phyloP scores from a whole-genome alignment of 768 basidiomycete genomes.

The Mycena venus region DNA sequence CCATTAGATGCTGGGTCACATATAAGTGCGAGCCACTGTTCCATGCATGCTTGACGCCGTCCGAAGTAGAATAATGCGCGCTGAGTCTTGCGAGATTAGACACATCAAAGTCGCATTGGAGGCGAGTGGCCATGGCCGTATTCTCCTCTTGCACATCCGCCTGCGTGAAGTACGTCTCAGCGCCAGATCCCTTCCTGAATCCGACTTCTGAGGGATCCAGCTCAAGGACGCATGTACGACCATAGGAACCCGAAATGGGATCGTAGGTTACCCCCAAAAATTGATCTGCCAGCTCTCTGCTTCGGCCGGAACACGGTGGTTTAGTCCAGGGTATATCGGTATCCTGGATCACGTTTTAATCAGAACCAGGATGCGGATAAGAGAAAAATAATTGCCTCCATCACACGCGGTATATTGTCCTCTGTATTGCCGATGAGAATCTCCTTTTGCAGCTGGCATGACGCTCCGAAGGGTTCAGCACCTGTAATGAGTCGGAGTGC shows the following conservation, averaged over 20 bases:
- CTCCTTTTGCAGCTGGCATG: too few relatives aligned
- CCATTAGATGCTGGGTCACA: not conserved
- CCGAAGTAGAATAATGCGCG: constrained; percentile 10
- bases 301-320: too few relatives aligned
- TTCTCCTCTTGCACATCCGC: not conserved
- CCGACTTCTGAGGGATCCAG: not conserved
- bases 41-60: not conserved
- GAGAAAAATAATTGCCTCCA: too few relatives aligned
- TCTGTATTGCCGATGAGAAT: too few relatives aligned
- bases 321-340: too few relatives aligned
- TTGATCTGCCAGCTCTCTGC: constrained; percentile 1
- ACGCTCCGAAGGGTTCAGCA: constrained; percentile 6
- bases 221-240: constrained; percentile 1
- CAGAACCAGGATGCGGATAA: too few relatives aligned
- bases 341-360: too few relatives aligned
- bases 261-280: constrained; percentile 14
- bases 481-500: constrained; percentile 1
- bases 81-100: constrained; percentile 5
- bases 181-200: not conserved
- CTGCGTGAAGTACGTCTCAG: constrained; percentile 1
- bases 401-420: too few relatives aligned
- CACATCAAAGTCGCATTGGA: constrained; percentile 6
- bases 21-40: constrained; percentile 2
- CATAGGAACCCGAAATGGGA: constrained; percentile 8
- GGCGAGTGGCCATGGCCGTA: not conserved